A percentile compares a stretch with the other conserved stretches of the same genome.
Conservation (phyloP, 768 basidiomycete genomes). For the Boletus coccyginus region DNA sequence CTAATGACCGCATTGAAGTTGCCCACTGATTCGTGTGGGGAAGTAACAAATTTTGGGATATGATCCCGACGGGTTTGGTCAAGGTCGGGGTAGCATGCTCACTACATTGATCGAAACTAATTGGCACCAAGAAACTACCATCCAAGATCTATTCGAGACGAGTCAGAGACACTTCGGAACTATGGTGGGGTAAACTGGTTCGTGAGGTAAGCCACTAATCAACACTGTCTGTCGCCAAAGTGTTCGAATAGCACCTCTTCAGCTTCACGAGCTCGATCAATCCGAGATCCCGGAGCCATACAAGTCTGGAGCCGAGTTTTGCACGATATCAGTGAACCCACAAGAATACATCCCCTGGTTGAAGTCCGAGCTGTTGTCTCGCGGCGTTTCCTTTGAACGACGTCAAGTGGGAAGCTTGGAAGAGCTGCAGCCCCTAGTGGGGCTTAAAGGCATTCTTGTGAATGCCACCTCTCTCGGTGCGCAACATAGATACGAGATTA, state of each 20-base stretch:
- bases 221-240: neutral
- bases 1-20: neutral
- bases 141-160: constrained; percentile 32
- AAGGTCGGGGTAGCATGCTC: constrained; percentile 27
- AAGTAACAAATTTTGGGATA: constrained; percentile 47
- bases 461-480: constrained; percentile 57
- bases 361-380: constrained; percentile 34
- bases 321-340: constrained; percentile 49
- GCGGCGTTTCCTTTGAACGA: constrained; percentile 44
- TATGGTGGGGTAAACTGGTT: constrained; percentile 42
- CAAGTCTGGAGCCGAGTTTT: constrained; percentile 40
- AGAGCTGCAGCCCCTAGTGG: constrained; percentile 42
- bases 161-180: constrained; percentile 12
- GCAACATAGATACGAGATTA: constrained; percentile 5
- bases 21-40: constrained; percentile 3
- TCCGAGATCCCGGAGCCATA: constrained; percentile 36
- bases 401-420: constrained; percentile 42
- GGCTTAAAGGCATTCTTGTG: constrained; percentile 41
- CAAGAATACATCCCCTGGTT: constrained; percentile 51
- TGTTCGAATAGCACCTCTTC: neutral
- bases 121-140: constrained; percentile 35
- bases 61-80: constrained; percentile 43
- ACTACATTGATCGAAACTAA: neutral
- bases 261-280: constrained; percentile 34
- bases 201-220: constrained; percentile 34